Conservation (phyloP, 2,329 filamentous ascomycete species). For the Trichoderma cornu-damae region DNA sequence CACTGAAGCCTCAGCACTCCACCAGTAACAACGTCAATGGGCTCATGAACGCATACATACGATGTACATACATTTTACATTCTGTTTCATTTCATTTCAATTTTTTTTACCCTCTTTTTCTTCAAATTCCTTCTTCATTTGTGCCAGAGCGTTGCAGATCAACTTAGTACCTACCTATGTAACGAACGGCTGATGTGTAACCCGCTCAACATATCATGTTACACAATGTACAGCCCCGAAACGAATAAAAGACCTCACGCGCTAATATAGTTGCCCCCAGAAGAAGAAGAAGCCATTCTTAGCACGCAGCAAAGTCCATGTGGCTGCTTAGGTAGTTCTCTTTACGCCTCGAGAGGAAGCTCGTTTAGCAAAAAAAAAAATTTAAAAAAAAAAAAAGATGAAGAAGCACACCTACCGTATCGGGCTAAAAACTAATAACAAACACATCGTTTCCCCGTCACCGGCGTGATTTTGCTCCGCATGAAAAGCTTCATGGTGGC, state of each 20-base stretch:
- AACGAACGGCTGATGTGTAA: too few relatives aligned
- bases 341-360: background rate
- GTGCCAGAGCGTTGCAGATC: background rate
- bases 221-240: background rate
- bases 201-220: too few relatives aligned
- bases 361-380: too few relatives aligned
- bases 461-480: constrained; percentile 2
- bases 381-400: too few relatives aligned
- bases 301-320: background rate
- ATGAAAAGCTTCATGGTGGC: constrained; percentile 6
- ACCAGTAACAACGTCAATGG: background rate
- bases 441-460: constrained; percentile 8
- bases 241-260: background rate
- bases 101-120: background rate
- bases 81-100: background rate
- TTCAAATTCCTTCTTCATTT: background rate
- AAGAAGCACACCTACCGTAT: background rate
- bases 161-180: background rate
- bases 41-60: background rate
- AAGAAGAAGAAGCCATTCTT: background rate
- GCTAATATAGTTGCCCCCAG: background rate
- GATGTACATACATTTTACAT: background rate
- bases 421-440: background rate
- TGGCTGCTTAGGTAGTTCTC: too few relatives aligned
- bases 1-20: background rate